phyloP scores from a whole-genome alignment of 1,139 yeast species.

The Saccharomyces hybrid region DNA sequence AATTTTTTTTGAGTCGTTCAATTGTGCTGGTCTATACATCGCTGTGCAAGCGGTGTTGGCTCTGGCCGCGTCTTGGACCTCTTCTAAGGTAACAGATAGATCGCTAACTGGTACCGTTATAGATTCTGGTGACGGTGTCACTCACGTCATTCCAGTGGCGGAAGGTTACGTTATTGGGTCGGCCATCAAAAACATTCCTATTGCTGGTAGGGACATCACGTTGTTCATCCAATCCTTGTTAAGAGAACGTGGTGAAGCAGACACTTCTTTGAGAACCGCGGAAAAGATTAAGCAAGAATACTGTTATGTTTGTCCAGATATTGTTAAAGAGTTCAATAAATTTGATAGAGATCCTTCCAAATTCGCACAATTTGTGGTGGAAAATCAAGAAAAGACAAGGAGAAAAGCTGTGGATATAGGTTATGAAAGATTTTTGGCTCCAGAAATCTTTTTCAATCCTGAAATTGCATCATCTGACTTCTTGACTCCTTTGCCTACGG shows the following conservation, averaged over 20 bases:
- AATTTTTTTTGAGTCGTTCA: constrained; percentile 96
- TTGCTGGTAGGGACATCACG: constrained; percentile 98
- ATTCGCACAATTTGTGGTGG: constrained; percentile 89
- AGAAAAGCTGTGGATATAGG: constrained; percentile 80
- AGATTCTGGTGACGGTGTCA: constrained; percentile 96
- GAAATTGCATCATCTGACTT: constrained; percentile 94
- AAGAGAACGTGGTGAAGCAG: constrained; percentile 95
- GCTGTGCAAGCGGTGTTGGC: constrained; percentile 99
- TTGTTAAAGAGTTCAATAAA: constrained; percentile 90
- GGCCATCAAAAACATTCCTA: constrained; percentile 93
- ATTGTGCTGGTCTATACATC: constrained; percentile 95
- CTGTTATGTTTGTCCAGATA: constrained; percentile 96
- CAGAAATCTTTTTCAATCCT: constrained; percentile 97
- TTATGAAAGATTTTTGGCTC: constrained; percentile 94
- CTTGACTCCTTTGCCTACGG: constrained; percentile 89
- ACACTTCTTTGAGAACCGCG: constrained; percentile 90
- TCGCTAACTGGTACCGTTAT: constrained; percentile 97
- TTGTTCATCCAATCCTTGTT: constrained; percentile 84
- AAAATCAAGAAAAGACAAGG: constrained; percentile 64
- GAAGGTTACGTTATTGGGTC: constrained; percentile 98
- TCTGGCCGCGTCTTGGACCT: constrained; percentile 98
- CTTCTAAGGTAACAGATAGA: constrained; percentile 89
- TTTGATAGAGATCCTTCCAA: constrained; percentile 92
- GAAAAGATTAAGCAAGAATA: constrained; percentile 93
- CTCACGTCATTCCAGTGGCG: constrained; percentile 98